A percentile compares a stretch with the other conserved stretches of the same genome.
phyloP scores from a whole-genome alignment of 2,329 filamentous ascomycete species.

The Metarhizium album region DNA sequence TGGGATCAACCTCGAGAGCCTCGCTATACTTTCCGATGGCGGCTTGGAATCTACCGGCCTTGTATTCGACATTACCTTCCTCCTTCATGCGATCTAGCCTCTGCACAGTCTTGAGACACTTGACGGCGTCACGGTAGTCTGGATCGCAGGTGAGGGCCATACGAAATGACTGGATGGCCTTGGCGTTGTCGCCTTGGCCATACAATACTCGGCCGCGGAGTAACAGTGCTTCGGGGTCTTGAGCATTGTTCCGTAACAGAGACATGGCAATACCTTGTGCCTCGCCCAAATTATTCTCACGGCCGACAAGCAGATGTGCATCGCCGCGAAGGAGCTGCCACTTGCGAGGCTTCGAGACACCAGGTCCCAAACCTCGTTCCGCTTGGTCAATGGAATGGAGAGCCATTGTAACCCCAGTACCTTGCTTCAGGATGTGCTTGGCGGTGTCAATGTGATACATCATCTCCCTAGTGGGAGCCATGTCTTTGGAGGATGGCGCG shows the following conservation, averaged over 20 bases:
- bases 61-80: slow-evolving; percentile 85
- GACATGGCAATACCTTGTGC: slow-evolving; percentile 88
- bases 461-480: slow-evolving; percentile 75
- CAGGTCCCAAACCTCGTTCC: slow-evolving; percentile 63
- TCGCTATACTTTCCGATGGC: slow-evolving; percentile 78
- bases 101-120: slow-evolving; percentile 80
- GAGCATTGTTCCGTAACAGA: slow-evolving; percentile 72
- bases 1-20: slow-evolving; percentile 74
- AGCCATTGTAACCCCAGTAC: slow-evolving; percentile 80
- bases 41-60: slow-evolving; percentile 65
- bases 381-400: slow-evolving; percentile 87
- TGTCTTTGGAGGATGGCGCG: slow-evolving; percentile 74
- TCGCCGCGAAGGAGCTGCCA: slow-evolving; percentile 91
- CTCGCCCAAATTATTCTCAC: slow-evolving; percentile 77
- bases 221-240: slow-evolving; percentile 88
- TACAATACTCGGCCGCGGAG: slow-evolving; percentile 82
- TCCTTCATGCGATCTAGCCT: slow-evolving; percentile 90
- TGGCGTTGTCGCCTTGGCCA: slow-evolving; percentile 85
- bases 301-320: slow-evolving; percentile 87
- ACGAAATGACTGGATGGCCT: slow-evolving; percentile 85
- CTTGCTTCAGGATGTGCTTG: slow-evolving; percentile 61
- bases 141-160: slow-evolving; percentile 85
- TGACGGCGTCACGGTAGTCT: slow-evolving; percentile 80
- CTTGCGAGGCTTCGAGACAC: slow-evolving; percentile 75
- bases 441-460: slow-evolving; percentile 69